Evolutionary conservation across 306 rosid species (phyloP).

Genomic region (Morella rubra): DNA sequence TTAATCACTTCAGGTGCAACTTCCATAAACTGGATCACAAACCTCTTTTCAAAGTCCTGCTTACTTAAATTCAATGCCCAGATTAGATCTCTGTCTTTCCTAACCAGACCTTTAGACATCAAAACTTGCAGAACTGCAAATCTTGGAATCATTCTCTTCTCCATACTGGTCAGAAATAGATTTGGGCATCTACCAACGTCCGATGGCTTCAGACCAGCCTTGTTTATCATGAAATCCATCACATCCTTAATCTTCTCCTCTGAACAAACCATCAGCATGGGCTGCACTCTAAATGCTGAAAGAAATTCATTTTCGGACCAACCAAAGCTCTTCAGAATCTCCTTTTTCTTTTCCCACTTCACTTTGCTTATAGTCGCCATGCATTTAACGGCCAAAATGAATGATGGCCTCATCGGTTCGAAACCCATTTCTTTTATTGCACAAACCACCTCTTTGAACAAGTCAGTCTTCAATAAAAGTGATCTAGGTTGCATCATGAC

Average conservation of each 20-base stretch:
- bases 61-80: not conserved
- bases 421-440: not conserved
- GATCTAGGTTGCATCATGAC: not conserved
- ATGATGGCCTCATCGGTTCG: not conserved
- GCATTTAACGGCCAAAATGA: not conserved
- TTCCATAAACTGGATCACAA: not conserved
- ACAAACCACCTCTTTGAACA: constrained; percentile 4
- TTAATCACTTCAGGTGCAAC: not conserved
- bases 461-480: not conserved
- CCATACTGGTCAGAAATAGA: not conserved
- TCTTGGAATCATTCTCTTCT: constrained; percentile 14
- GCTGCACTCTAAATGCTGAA: not conserved
- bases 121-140: constrained; percentile 4
- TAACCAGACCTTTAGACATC: constrained; percentile 3
- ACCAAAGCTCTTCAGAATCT: not conserved
- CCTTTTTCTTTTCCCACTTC: constrained; percentile 4
- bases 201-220: not conserved
- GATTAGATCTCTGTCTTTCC: not conserved
- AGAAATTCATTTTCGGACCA: not conserved
- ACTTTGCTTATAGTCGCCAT: not conserved
- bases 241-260: not conserved
- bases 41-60: not conserved
- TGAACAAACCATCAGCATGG: not conserved
- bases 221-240: constrained; percentile 1
- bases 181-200: constrained; percentile 7